phyloP scores from a whole-genome alignment of 2,329 filamentous ascomycete species.

The Trichoderma aggressivum region DNA sequence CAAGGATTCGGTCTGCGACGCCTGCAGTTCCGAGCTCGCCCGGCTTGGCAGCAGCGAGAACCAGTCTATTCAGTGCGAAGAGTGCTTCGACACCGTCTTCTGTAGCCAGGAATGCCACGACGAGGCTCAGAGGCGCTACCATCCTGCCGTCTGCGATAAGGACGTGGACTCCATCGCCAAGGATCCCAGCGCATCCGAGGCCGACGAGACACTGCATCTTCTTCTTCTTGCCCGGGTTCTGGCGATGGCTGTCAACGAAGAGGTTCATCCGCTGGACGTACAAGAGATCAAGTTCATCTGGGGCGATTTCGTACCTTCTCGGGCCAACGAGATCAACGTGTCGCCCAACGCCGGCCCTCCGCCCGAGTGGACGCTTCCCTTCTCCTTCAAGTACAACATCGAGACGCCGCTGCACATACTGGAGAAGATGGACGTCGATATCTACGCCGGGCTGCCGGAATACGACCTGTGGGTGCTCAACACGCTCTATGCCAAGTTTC shows the following conservation, averaged over 20 bases:
- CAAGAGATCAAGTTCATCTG: slow-evolving; percentile 65
- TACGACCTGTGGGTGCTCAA: slow-evolving; percentile 85
- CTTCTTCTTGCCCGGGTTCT: slow-evolving; percentile 60
- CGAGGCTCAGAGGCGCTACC: slow-evolving; percentile 57
- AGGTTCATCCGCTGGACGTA: slow-evolving; percentile 60
- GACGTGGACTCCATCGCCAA: slow-evolving; percentile 64
- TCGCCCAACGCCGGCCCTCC: slow-evolving; percentile 54
- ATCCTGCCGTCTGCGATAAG: slow-evolving; percentile 63
- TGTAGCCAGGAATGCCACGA: slow-evolving; percentile 59
- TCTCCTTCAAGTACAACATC: slow-evolving; percentile 74
- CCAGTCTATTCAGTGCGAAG: slow-evolving; percentile 52
- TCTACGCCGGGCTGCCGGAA: slow-evolving; percentile 55
- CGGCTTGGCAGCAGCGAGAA: slow-evolving; percentile 47
- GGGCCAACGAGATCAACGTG: slow-evolving; percentile 51
- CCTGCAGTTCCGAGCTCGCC: slow-evolving; percentile 74
- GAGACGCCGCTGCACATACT: slow-evolving; percentile 72
- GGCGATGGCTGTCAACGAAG: slow-evolving; percentile 61
- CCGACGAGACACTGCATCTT: slow-evolving; percentile 60
- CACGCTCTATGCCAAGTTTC: slow-evolving; percentile 87
- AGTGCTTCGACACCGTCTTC: slow-evolving; percentile 65
- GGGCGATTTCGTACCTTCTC: slow-evolving; percentile 60
- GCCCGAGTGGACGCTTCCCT: slow-evolving; percentile 67
- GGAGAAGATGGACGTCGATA: slow-evolving; percentile 80
- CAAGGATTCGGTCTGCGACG: slow-evolving; percentile 84
- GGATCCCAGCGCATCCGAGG: slow-evolving; percentile 57